Evolutionary conservation across 2,329 filamentous ascomycete species (phyloP).

Genomic region (Penicillium sp.): DNA sequence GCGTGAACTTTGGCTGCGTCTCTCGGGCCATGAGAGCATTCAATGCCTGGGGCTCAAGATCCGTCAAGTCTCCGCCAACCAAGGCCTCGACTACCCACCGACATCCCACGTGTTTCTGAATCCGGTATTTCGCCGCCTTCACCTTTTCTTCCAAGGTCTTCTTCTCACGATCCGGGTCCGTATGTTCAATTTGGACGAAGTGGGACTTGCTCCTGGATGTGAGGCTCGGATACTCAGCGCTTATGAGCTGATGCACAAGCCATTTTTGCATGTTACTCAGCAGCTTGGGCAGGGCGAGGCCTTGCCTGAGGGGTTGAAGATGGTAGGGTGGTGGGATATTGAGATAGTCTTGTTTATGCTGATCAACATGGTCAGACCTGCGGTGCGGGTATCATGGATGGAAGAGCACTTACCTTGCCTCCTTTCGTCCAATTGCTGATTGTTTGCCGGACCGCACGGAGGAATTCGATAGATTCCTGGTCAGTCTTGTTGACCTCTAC

Average conservation of each 20-base stretch:
- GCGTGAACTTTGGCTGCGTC: conserved; percentile 18
- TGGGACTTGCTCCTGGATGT: conserved; percentile 37
- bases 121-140: conserved; percentile 25
- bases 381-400: background rate
- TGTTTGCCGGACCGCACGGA: conserved; percentile 46
- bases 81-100: conserved; percentile 50
- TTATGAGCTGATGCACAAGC: conserved; percentile 64
- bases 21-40: conserved; percentile 19
- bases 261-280: conserved; percentile 62
- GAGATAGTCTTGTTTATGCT: conserved; percentile 36
- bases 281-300: conserved; percentile 24
- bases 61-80: conserved; percentile 41
- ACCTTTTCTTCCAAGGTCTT: conserved; percentile 28
- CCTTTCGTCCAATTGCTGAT: conserved; percentile 48
- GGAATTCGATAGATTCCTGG: conserved; percentile 51
- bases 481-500: conserved; percentile 55
- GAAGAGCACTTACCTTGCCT: conserved; percentile 20
- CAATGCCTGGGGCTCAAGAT: conserved; percentile 36
- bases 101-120: conserved; percentile 42
- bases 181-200: conserved; percentile 44
- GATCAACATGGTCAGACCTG: background rate
- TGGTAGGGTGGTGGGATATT: conserved; percentile 43
- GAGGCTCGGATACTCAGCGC: conserved; percentile 54
- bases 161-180: conserved; percentile 38
- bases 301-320: conserved; percentile 6